phyloP scores from a whole-genome alignment of 768 basidiomycete genomes.

The Fistulinella prunicolor region DNA sequence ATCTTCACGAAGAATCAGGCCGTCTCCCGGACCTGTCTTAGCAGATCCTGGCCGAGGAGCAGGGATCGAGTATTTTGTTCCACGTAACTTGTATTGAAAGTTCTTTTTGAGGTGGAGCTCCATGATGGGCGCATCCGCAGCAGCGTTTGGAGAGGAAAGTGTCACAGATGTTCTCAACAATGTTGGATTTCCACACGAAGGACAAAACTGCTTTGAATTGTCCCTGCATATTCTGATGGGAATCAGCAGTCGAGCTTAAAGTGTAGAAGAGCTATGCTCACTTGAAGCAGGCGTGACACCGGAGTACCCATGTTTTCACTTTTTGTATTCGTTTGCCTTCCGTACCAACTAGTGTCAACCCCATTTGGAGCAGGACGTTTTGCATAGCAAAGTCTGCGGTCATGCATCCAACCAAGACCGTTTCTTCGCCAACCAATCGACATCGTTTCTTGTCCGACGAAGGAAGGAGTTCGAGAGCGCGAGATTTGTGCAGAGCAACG shows the following conservation, averaged over 20 bases:
- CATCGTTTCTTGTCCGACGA: constrained; percentile 39
- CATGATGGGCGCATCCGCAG: constrained; percentile 62
- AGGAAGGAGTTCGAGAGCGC: constrained; percentile 79
- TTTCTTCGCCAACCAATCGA: constrained; percentile 36
- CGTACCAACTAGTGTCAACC: constrained; percentile 80
- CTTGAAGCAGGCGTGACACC: constrained; percentile 99
- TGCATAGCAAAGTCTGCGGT: constrained; percentile 99
- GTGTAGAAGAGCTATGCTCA: constrained; percentile 41
- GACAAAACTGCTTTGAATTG: constrained; percentile 91
- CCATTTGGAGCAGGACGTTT: constrained; percentile 95
- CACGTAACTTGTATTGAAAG: constrained; percentile 90
- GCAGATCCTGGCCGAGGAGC: constrained; percentile 85
- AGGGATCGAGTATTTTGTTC: constrained; percentile 91
- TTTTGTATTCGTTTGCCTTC: constrained; percentile 89
- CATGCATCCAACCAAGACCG: constrained; percentile 81
- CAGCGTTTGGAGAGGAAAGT: constrained; percentile 61
- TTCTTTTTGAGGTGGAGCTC: constrained; percentile 93
- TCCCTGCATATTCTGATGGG: constrained; percentile 87
- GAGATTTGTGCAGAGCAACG: constrained; percentile 80
- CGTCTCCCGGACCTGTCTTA: constrained; percentile 77
- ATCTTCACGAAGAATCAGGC: constrained; percentile 89
- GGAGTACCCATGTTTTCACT: constrained; percentile 92
- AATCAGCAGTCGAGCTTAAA: not conserved
- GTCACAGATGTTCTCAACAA: constrained; percentile 91
- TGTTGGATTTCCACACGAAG: constrained; percentile 92